Base-by-base conservation (phyloP, 345 rosid genomes). In the Arabidopsis arenosa region DNA sequence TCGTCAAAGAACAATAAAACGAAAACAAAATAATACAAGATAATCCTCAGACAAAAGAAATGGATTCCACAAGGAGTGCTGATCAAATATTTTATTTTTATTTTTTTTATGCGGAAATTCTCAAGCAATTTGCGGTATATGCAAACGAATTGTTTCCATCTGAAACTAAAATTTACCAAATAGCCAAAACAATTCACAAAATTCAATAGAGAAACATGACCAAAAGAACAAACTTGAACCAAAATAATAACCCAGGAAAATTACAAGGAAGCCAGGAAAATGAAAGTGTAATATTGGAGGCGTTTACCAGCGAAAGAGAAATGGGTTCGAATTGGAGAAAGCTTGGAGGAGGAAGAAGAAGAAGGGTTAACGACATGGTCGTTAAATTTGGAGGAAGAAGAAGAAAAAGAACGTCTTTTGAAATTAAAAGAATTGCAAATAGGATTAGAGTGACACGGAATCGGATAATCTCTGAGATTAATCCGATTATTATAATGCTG, bases 221-320 rank as follows among this genome's bases (percentile, higher is more conserved):
- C 21, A 18, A 18, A 18, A 18, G 21, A 18, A 18, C 21, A 18
- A 18, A 23, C 26, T 23, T 23, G 26, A 23, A 23, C 26, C 26
- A 23, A 23, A 23, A 23, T 23, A 23, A 23, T 23, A 23, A 23
- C 26, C 26, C 26, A 1, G 26, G 26, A 21, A 59, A 32, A 1
- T 21, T 0, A 18, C 47, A 6, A 39, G 56, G 6, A 23, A 53
- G 3, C 57, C 6, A 32, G 45, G 7, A 60, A 32, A n/a, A 43
- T 0, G 32, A 10, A 45, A 28, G 32, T 0, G 0, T 5, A 35
- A 12, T 28, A 36, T n/a, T 32, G 37, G 39, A 79, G 51, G 48
- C 15, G 61, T 14, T 73, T 66, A 85, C 90, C 86, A 55, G 91
- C 77, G 78, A 54, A 56, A 0, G 87, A 81, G 79, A 75, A 61